phyloP scores from a whole-genome alignment of 2,329 filamentous ascomycete genomes.

The Fusarium setosum region DNA sequence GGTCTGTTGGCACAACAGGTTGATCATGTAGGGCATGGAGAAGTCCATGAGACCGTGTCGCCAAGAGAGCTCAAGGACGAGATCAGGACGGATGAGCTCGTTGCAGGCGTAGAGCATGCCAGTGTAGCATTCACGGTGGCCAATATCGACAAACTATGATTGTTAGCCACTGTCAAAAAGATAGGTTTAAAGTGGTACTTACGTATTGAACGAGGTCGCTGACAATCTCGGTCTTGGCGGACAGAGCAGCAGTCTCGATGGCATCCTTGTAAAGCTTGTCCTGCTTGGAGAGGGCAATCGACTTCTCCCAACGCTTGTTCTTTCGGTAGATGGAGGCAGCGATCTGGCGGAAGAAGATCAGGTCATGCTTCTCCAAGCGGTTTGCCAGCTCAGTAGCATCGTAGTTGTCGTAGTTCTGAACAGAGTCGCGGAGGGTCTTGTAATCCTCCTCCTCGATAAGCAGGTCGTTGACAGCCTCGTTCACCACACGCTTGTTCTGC shows the following conservation, averaged over 20 bases:
- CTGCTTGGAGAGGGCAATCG: conserved; percentile 96
- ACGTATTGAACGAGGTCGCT: conserved; percentile 97
- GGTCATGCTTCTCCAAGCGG: conserved; percentile 94
- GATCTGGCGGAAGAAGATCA: conserved; percentile 99
- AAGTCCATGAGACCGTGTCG: conserved; percentile 94
- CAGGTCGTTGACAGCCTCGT: conserved; percentile 97
- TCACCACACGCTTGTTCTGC: conserved; percentile 98
- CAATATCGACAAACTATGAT: conserved; percentile 94
- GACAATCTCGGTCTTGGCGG: conserved; percentile 89
- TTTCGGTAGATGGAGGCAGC: conserved; percentile 99
- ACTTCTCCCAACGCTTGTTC: conserved; percentile 99
- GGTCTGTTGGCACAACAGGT: conserved; percentile 92
- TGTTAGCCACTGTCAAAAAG: conserved; percentile 45
- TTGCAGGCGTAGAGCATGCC: conserved; percentile 99
- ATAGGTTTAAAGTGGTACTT: conserved; percentile 64
- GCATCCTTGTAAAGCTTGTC: conserved; percentile 99
- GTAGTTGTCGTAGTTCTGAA: conserved; percentile 99
- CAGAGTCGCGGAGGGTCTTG: conserved; percentile 97
- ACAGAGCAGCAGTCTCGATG: conserved; percentile 96
- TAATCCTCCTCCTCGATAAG: conserved; percentile 99
- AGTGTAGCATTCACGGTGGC: conserved; percentile 99
- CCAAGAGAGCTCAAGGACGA: conserved; percentile 97
- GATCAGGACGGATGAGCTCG: conserved; percentile 91
- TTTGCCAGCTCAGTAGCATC: conserved; percentile 92
- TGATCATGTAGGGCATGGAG: conserved; percentile 99